Evolutionary conservation across 129 eudicot genomes (phyloP), one percentile per base, ranked within the genome.

Genomic region (Artemisia annua): DNA sequence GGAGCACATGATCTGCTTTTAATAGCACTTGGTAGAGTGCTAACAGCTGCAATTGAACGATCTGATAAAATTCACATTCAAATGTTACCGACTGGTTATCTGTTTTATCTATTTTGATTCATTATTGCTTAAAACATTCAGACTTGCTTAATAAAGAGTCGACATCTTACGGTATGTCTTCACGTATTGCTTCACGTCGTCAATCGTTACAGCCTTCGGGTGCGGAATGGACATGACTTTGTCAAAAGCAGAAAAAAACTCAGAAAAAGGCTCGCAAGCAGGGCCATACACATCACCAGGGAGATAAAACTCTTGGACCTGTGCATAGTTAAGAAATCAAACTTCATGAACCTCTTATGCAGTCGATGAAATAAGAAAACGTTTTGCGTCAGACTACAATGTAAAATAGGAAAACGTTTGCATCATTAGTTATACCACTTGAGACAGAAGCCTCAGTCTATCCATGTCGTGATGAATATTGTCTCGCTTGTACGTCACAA

Each of bases 231-330:
- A 86, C 63, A 95, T 95, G 74, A 82, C 96, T 80, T 90, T 96
- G 48, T 88, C 97, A 78, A 95, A 95, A 35, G 99, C 93, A 88
- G 85, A 95, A 75, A 86, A 84, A 71, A 95, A 81, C 83, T 95
- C 99, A 82, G 88, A 95, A 50, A 94, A 94, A 55, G 85, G 70
- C 86, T 80, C 88, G 84, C 88, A 74, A 65, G 24, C 24, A 20
- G 91, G 83, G 78, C 96, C 96, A 73, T 88, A 96, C 83, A 90
- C 99, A 82, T 95, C 99, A 52, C 91, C 71, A 64, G 96, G 83
- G 74, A 79, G 75, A 78, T 89, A 75, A 75, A 82, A 95, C 77
- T 95, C 99, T 67, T 94, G 97, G 67, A 90, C 91, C 97, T 94
- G 72, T 57, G 26, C 17, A 77, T 62, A 18, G 79, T 87, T 83